Base-by-base conservation (phyloP, 148 eudicot genomes). In the Pharnaceum exiguum region DNA sequence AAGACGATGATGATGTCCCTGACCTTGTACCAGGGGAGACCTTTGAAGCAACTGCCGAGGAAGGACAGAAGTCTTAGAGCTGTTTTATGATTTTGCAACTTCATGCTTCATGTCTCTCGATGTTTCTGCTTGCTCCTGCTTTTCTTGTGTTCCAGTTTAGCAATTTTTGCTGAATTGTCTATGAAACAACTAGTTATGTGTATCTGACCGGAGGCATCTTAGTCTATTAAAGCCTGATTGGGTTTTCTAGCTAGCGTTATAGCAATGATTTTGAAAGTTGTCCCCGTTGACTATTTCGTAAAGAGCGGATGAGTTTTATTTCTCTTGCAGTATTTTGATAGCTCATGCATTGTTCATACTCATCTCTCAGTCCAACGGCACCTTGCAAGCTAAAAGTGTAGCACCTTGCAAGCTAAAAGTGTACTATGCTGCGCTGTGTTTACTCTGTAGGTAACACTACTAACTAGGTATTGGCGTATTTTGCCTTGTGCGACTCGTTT, bases 11-110 rank as follows among this genome's bases (percentile, higher is more conserved):
- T 31, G 95, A 84, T 31, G 97, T 90, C 21, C 97, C 97, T 5
- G 95, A 90, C 13, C 97, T 90, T 63, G 91, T 90, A 29, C 63
- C 79, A 26, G 91, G 95, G n/a, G 84, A 90, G 78, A 90, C 95
- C 35, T 90, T 90, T 33, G 97, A 90, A 80, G 89, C 83, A 54
- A 79, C 89, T 19, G 95, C 97, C 13, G 97, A 78, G 79, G 97
- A 90, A 71, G 75, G 66, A 47, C 75, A 63, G 25, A 56, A 74
- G 55, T 58, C 77, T 54, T 77, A 71, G 63, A 49, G 32, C 48
- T n/a, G 28, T 40, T 51, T 2, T n/a, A 54, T 49, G 42, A 51
- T 56, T 46, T 55, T 69, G 73, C 43, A n/a, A 23, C 38, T 50
- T 22, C 61, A 21, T 30, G 50, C 62, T 54, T 62, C 31, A 31